A percentile compares a stretch with the other conserved stretches of the same genome.
Conservation (phyloP, 352 stramenopile genomes). For the Phytophthora lateralis region DNA sequence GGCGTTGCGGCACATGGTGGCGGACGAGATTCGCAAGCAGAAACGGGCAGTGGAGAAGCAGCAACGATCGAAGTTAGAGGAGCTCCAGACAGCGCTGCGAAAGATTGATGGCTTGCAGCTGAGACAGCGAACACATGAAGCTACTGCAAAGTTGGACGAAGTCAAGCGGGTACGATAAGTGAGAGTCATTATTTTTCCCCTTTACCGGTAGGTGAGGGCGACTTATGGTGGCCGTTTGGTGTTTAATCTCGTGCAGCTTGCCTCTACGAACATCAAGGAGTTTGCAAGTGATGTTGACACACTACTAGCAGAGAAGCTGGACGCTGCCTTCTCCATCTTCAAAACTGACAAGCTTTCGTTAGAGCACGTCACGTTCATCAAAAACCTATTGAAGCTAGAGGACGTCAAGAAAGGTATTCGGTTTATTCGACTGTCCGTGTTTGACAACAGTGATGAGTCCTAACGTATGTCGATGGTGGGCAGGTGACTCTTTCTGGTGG, state of each 20-base stretch:
- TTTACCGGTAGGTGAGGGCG: not conserved
- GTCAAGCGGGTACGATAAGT: slow-evolving; percentile 43
- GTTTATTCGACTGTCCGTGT: not conserved
- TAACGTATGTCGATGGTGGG: not conserved
- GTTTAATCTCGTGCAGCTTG: slow-evolving; percentile 27
- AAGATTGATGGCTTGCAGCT: slow-evolving; percentile 50
- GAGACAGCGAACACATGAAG: slow-evolving; percentile 48
- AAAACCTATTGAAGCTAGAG: slow-evolving; percentile 61
- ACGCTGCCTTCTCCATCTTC: slow-evolving; percentile 59
- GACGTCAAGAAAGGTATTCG: slow-evolving; percentile 40
- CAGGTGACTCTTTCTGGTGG: slow-evolving; percentile 60
- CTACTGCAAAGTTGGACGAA: slow-evolving; percentile 54
- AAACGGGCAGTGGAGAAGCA: slow-evolving; percentile 51
- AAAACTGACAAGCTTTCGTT: slow-evolving; percentile 59
- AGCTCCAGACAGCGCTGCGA: slow-evolving; percentile 47
- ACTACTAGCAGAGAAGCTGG: slow-evolving; percentile 56
- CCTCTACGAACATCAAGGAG: slow-evolving; percentile 56
- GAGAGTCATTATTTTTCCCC: not conserved
- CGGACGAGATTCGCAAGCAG: slow-evolving; percentile 65
- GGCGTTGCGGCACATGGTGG: slow-evolving; percentile 56
- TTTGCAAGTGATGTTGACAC: slow-evolving; percentile 57
- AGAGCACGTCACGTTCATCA: slow-evolving; percentile 59
- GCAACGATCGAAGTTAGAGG: slow-evolving; percentile 53
- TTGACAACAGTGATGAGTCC: not conserved
- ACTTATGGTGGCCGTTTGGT: not conserved